phyloP scores from a whole-genome alignment of 768 basidiomycete genomes.

The Lyophyllum semitale region DNA sequence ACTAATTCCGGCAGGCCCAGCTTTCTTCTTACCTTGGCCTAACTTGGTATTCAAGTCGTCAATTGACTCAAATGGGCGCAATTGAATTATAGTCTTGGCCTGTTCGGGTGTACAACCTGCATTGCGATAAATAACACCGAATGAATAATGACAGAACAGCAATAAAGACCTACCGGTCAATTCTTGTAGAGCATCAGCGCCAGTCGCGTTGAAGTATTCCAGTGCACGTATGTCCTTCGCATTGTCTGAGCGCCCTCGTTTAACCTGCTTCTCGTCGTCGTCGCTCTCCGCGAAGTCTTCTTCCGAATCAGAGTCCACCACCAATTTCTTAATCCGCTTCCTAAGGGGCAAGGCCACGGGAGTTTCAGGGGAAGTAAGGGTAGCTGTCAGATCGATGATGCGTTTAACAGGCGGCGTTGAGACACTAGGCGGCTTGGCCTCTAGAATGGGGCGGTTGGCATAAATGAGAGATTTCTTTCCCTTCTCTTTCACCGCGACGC shows the following conservation, averaged over 20 bases:
- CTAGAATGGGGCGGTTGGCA: conserved; percentile 60
- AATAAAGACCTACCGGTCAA: conserved; percentile 60
- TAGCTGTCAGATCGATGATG: conserved; percentile 35
- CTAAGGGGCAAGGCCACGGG: conserved; percentile 46
- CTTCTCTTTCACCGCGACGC: conserved; percentile 69
- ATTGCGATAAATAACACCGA: conserved; percentile 4
- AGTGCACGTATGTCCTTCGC: conserved; percentile 55
- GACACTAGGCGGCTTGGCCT: conserved; percentile 36
- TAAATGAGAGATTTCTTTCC: conserved; percentile 85
- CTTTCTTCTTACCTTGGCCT: conserved; percentile 85
- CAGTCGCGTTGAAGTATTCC: conserved; percentile 68
- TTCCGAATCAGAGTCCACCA: conserved; percentile 72
- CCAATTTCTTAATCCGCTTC: conserved; percentile 57
- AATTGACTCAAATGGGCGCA: conserved; percentile 79
- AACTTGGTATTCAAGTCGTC: conserved; percentile 78
- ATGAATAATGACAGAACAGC: not conserved
- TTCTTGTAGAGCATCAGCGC: conserved; percentile 67
- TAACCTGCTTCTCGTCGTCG: conserved; percentile 36
- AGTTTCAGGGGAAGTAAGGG: conserved; percentile 31
- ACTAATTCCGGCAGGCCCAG: conserved; percentile 80
- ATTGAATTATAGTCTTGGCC: conserved; percentile 72
- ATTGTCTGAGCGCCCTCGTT: conserved; percentile 31
- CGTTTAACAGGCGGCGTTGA: conserved; percentile 45
- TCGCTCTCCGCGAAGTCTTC: conserved; percentile 52
- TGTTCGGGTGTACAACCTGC: conserved; percentile 81